Percentiles rank a stretch among this genome's conserved stretches.
These are phyloP conservation scores for Asterella californica DNA, from an alignment of 225 moss, liverwort and hornwort genomes.

Conservation along the genomic window DNA sequence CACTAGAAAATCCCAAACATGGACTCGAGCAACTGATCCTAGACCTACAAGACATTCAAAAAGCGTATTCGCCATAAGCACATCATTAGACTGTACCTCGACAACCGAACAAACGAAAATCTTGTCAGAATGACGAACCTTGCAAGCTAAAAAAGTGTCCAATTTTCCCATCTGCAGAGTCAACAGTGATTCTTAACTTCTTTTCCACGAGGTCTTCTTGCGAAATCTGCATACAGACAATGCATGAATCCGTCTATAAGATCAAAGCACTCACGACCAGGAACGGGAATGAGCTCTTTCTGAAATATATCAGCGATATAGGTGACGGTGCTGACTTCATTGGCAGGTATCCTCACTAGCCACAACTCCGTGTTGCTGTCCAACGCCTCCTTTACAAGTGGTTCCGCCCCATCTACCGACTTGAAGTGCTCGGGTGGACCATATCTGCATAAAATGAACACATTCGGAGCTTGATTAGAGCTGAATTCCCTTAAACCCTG, in stretches of 20 bases:
- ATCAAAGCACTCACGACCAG: not conserved
- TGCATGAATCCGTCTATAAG: not conserved
- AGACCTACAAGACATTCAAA: not conserved
- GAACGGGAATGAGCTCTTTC: not conserved
- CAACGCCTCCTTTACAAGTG: constrained; percentile 25
- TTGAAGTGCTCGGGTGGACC: constrained; percentile 37
- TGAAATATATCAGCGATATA: too few species aligned
- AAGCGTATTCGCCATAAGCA: not conserved
- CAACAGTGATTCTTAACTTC: constrained; percentile 27
- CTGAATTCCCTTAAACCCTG: not conserved
- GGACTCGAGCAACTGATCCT: not conserved
- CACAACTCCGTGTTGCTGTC: constrained; percentile 43
- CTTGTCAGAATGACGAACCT: constrained; percentile 9
- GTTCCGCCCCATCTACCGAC: constrained; percentile 25
- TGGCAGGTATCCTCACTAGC: constrained; percentile 43
- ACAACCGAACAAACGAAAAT: not conserved
- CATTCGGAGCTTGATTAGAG: not conserved
- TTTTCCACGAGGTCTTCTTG: constrained; percentile 33
- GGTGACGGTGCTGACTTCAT: constrained; percentile 23
- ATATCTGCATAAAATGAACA: constrained; percentile 18
- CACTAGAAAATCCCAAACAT: not conserved
- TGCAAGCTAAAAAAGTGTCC: constrained; percentile 31
- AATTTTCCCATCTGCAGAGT: constrained; percentile 29
- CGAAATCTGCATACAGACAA: constrained; percentile 24
- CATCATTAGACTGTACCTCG: not conserved